These are phyloP conservation scores for Cladosporium sp. DNA, from an alignment of 2,329 filamentous ascomycete species.

Conservation along the genomic window DNA sequence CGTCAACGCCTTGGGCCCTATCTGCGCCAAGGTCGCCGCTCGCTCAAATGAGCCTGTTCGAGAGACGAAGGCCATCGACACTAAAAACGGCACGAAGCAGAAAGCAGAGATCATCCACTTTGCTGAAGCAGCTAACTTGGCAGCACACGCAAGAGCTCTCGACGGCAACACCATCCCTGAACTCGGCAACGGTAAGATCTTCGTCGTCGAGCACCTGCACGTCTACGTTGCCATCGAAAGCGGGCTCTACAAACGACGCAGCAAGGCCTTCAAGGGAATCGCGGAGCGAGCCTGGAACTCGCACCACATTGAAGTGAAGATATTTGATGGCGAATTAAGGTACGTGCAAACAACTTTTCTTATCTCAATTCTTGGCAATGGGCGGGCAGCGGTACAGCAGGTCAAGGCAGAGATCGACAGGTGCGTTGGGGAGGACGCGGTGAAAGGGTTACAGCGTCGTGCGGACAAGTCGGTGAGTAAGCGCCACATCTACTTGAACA, in stretches of 20 bases:
- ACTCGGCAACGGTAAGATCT: background rate
- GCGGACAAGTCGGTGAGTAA: background rate
- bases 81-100: background rate
- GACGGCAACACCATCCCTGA: background rate
- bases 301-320: constrained; percentile 1
- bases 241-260: background rate
- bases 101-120: background rate
- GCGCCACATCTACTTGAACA: constrained; percentile 13
- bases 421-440: background rate
- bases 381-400: background rate
- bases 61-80: background rate
- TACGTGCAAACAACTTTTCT: background rate
- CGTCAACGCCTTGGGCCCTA: background rate
- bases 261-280: background rate
- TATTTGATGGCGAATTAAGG: constrained; percentile 9
- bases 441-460: background rate
- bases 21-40: background rate
- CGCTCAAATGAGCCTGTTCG: background rate
- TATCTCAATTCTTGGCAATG: constrained; percentile 4
- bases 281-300: constrained; percentile 13
- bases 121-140: background rate
- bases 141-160: background rate
- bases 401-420: constrained; percentile 5
- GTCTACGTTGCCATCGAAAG: background rate
- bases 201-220: background rate